Base-by-base conservation (phyloP, 495 filamentous ascomycete genomes). In the Cryomyces antarcticus region DNA sequence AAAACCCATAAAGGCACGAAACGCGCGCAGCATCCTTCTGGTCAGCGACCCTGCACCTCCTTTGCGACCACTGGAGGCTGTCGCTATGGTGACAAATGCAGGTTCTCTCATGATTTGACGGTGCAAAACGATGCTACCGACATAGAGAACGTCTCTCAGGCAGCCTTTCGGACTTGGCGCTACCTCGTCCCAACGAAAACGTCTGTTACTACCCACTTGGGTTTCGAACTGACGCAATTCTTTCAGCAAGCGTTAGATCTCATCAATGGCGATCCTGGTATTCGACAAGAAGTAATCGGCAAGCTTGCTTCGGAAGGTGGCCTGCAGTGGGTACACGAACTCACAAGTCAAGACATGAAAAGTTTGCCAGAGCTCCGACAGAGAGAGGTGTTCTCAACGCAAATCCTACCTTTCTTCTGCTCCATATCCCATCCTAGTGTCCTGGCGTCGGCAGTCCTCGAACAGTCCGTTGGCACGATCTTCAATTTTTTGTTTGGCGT, bases 401-500 rank as follows among this genome's bases (percentile, higher is more conserved):
- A 59, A 50, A 54, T 67, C 5, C 52, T 74, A 30, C 67, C 70
- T 5, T 73, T 78, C 45, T 56, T 74, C 34, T 51, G 57, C 41
- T 63, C 59, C 12, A 60, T 80, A 38, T 61, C 70, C 12, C 59
- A 72, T 49, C 58, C 61, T 3, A 58, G 69, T 24, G 63, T 78
- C 5, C 48, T 69, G 11, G 55, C 61, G 5, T 77, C 75, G 0
- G 50, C 70, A 29, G 56, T 75, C 2, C 51, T 77, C 5, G 72
- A 78, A 46, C 62, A 59, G 31, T 52, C 64, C 5, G 60, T 77
- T 31, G 67, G 57, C 17, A 73, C 65, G 3, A 72, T 79, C 30
- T 75, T 69, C 53, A 73, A 65, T 42, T 63, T 65, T 47, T 48
- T 79, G 12, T 74, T 62, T 45, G 72, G 75, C 17, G 49, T 56